Percentiles rank a stretch among this genome's conserved stretches.
Conservation (phyloP, 495 filamentous ascomycete species). For the Hypoxylon fragiforme region DNA sequence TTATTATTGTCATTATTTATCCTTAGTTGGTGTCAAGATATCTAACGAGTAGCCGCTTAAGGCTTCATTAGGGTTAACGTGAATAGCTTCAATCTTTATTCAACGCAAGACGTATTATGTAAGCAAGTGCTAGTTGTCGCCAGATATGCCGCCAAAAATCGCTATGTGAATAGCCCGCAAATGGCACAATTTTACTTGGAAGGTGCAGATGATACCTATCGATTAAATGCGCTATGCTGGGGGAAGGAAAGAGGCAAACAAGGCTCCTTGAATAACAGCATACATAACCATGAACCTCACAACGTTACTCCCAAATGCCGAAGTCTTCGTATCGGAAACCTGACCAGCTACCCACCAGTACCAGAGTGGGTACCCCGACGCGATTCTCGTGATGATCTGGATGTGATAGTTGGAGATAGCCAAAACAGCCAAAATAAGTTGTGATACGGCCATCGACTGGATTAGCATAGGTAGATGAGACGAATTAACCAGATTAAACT, state of each 20-base stretch:
- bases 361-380: conserved; percentile 88
- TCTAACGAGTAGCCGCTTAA: too few species aligned
- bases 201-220: too few species aligned
- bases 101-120: too few species aligned
- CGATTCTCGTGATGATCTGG: conserved; percentile 88
- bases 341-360: conserved; percentile 74
- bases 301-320: conserved; percentile 34
- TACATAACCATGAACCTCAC: conserved; percentile 74
- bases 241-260: conserved; percentile 92
- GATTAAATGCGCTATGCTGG: conserved; percentile 61
- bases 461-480: conserved; percentile 35
- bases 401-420: conserved; percentile 83
- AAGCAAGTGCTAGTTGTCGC: too few species aligned
- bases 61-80: too few species aligned
- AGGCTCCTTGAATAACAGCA: conserved; percentile 73
- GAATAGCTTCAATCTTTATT: too few species aligned
- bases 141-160: too few species aligned
- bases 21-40: too few species aligned
- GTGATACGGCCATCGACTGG: conserved; percentile 66
- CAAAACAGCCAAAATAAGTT: conserved; percentile 70
- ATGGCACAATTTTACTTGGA: too few species aligned
- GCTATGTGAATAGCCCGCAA: too few species aligned
- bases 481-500: not conserved
- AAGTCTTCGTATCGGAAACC: conserved; percentile 32
- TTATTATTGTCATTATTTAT: too few species aligned